Percentiles rank a stretch among this genome's conserved stretches.
These are phyloP conservation scores for Misopates orontium DNA, from an alignment of 257 asterid genomes.

Conservation along the genomic window DNA sequence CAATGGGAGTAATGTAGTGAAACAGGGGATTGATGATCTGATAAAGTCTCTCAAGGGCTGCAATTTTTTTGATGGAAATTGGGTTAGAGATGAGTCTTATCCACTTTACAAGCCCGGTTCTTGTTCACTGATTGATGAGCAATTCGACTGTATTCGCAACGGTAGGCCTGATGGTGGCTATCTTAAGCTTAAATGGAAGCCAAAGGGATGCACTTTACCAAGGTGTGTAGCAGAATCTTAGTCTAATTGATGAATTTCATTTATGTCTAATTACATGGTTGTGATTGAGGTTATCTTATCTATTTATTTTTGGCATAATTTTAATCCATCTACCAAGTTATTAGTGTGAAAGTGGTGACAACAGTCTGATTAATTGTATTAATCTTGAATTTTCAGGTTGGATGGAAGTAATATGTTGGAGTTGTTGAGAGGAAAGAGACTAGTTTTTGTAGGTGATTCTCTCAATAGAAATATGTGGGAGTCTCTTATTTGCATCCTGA, in stretches of 20 bases:
- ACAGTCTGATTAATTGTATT: too few species aligned
- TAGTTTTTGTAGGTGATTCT: constrained; percentile 75
- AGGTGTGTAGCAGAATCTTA: constrained; percentile 39
- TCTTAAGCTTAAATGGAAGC: constrained; percentile 75
- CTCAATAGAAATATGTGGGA: constrained; percentile 85
- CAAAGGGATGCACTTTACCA: constrained; percentile 74
- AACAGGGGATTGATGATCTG: constrained; percentile 44
- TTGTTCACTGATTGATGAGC: constrained; percentile 91
- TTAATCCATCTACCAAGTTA: too few species aligned
- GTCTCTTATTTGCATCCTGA: constrained; percentile 69
- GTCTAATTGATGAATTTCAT: background rate
- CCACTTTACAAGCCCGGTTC: constrained; percentile 88
- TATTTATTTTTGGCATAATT: too few species aligned
- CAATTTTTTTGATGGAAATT: constrained; percentile 78
- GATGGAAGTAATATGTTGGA: constrained; percentile 65
- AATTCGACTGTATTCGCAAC: constrained; percentile 72
- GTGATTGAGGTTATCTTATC: background rate
- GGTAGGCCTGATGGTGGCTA: constrained; percentile 78
- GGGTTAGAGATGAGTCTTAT: constrained; percentile 84
- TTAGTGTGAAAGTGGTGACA: too few species aligned
- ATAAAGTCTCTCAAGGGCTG: constrained; percentile 56
- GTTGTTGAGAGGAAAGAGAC: constrained; percentile 60
- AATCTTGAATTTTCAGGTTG: constrained; percentile 44
- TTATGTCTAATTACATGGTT: background rate
- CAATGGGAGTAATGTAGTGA: constrained; percentile 27